Conservation (phyloP, 257 asterid species). For the Plantago ovata region DNA sequence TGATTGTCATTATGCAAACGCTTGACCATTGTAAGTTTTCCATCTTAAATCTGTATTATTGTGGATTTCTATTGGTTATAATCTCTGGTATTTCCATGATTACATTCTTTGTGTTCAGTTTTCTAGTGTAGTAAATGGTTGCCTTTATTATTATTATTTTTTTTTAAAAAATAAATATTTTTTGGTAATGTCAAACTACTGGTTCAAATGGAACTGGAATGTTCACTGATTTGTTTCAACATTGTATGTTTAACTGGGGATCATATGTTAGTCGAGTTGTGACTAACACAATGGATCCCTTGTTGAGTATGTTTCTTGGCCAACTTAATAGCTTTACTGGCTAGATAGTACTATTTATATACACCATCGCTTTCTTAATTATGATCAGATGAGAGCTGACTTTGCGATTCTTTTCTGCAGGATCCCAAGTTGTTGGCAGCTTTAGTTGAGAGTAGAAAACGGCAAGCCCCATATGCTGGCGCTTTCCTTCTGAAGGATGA, state of each 20-base stretch:
- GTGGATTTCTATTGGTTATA: neutral
- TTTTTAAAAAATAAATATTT: too few relatives aligned
- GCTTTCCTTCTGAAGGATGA: constrained; percentile 94
- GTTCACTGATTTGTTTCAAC: too few relatives aligned
- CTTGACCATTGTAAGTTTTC: neutral
- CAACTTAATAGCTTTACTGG: neutral
- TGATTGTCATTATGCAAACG: neutral
- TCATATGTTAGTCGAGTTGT: constrained; percentile 4
- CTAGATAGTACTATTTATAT: neutral
- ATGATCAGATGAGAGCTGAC: constrained; percentile 15
- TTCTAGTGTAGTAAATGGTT: too few relatives aligned
- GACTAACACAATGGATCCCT: neutral
- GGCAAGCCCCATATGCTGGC: constrained; percentile 99
- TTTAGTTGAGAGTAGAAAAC: constrained; percentile 73
- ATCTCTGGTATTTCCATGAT: neutral
- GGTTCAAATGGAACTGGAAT: too few relatives aligned
- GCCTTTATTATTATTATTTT: too few relatives aligned
- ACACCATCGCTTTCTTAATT: constrained; percentile 3
- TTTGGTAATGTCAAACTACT: too few relatives aligned
- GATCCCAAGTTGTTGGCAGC: constrained; percentile 96
- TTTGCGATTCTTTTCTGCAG: constrained; percentile 37
- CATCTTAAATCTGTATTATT: constrained; percentile 1
- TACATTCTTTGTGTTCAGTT: neutral
- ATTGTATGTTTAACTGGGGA: too few relatives aligned
- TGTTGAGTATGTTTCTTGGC: neutral